A percentile compares a stretch with the other conserved stretches of the same genome.
Evolutionary conservation across 495 filamentous ascomycete species (phyloP).

Genomic region (Oleoguttula mirabilis): DNA sequence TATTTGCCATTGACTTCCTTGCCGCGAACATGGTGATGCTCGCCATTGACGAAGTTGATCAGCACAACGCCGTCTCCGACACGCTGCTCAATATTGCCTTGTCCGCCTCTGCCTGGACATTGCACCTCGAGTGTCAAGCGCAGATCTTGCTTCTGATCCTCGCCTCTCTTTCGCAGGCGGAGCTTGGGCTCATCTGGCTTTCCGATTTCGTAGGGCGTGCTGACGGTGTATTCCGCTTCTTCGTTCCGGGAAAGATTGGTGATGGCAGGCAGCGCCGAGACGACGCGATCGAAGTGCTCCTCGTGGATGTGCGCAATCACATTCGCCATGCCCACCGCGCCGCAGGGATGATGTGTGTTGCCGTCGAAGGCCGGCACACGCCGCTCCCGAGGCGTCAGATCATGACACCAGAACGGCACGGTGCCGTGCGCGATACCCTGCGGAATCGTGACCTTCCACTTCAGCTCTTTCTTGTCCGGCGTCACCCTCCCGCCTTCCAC

Average conservation of each 20-base stretch:
- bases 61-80: conserved; percentile 9
- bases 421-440: conserved; percentile 16
- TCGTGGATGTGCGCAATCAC: background rate
- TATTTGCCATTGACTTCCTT: too few relatives aligned
- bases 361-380: conserved; percentile 33
- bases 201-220: background rate
- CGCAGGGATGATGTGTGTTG: conserved; percentile 33
- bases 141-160: background rate
- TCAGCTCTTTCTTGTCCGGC: conserved; percentile 35
- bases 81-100: background rate
- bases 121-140: conserved; percentile 6
- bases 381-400: conserved; percentile 36
- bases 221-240: background rate
- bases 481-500: conserved; percentile 33
- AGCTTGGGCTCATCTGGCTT: too few relatives aligned
- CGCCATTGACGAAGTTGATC: too few relatives aligned
- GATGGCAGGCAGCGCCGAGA: conserved; percentile 1
- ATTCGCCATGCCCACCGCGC: conserved; percentile 32
- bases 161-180: background rate
- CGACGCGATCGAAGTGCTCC: background rate
- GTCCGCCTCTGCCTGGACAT: background rate
- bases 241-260: background rate
- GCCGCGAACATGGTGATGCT: too few relatives aligned
- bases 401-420: conserved; percentile 47
- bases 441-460: conserved; percentile 43